phyloP scores from a whole-genome alignment of 768 basidiomycete genomes.

The Neoboletus subvelutipes region DNA sequence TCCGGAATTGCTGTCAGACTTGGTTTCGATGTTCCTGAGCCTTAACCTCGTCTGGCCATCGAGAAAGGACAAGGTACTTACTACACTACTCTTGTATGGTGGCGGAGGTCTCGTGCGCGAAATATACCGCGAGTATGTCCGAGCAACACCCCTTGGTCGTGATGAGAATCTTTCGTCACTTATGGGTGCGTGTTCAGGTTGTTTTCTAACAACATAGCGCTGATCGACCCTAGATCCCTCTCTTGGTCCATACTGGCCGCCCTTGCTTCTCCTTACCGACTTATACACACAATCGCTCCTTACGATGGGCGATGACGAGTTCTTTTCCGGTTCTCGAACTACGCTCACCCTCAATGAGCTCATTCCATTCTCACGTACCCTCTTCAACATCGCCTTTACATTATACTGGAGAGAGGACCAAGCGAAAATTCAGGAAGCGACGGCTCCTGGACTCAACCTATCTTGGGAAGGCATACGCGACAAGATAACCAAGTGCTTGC shows the following conservation, averaged over 20 bases:
- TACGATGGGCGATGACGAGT: slow-evolving; percentile 97
- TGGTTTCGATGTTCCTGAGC: slow-evolving; percentile 60
- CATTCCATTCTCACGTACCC: slow-evolving; percentile 65
- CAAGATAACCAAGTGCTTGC: slow-evolving; percentile 73
- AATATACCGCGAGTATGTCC: slow-evolving; percentile 67
- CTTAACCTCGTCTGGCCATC: slow-evolving; percentile 62
- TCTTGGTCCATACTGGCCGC: slow-evolving; percentile 53
- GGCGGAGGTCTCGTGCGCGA: slow-evolving; percentile 70
- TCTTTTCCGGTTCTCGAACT: slow-evolving; percentile 73
- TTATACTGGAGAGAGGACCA: slow-evolving; percentile 63
- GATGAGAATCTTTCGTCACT: slow-evolving; percentile 43
- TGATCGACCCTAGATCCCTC: slow-evolving; percentile 40
- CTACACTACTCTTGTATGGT: slow-evolving; percentile 48
- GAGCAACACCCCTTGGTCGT: slow-evolving; percentile 59
- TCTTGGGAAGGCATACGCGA: slow-evolving; percentile 72
- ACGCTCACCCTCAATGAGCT: slow-evolving; percentile 85
- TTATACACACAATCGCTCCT: slow-evolving; percentile 82
- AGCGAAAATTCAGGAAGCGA: slow-evolving; percentile 37
- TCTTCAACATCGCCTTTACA: slow-evolving; percentile 82
- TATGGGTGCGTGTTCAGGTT: slow-evolving; percentile 36
- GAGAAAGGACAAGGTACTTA: slow-evolving; percentile 56
- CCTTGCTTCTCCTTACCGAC: slow-evolving; percentile 76
- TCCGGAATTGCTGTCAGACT: slow-evolving; percentile 39
- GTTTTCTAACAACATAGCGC: not conserved
- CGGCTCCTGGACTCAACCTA: slow-evolving; percentile 41